These are phyloP conservation scores for Calonectria pteridis DNA, from an alignment of 2,329 filamentous ascomycete genomes.

Conservation along the genomic window DNA sequence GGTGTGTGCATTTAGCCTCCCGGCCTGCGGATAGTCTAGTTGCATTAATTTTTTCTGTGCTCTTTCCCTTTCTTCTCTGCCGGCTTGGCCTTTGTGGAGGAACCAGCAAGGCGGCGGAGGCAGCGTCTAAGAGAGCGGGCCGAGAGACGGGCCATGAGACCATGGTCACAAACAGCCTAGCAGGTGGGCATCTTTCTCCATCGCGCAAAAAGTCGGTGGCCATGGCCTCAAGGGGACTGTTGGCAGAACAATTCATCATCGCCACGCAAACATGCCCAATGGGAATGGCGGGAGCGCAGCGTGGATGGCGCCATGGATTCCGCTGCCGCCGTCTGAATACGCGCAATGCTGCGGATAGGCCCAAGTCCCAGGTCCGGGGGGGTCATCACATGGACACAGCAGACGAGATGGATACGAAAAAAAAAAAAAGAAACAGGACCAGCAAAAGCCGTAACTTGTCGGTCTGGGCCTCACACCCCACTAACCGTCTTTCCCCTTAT, in stretches of 20 bases:
- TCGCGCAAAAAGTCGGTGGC: conserved; percentile 13
- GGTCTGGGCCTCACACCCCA: background rate
- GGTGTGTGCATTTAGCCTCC: background rate
- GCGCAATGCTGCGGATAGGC: conserved; percentile 8
- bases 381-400: conserved; percentile 21
- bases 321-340: background rate
- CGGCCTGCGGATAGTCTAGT: conserved; percentile 2
- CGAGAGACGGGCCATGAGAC: background rate
- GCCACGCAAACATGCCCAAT: conserved; percentile 20
- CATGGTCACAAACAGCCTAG: conserved; percentile 3
- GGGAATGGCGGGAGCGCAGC: background rate
- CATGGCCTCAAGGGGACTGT: conserved; percentile 5
- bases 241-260: conserved; percentile 10
- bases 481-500: conserved; percentile 4
- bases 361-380: background rate
- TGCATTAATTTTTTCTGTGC: background rate
- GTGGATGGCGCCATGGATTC: background rate
- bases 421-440: background rate
- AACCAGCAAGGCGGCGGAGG: background rate
- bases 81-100: background rate
- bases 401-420: conserved; percentile 1
- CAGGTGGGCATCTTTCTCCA: conserved; percentile 11
- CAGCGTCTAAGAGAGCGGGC: background rate
- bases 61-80: no score
- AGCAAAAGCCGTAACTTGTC: background rate